Evolutionary conservation across 2,329 filamentous ascomycete species (phyloP).

Genomic region (Apiospora pterosperma): DNA sequence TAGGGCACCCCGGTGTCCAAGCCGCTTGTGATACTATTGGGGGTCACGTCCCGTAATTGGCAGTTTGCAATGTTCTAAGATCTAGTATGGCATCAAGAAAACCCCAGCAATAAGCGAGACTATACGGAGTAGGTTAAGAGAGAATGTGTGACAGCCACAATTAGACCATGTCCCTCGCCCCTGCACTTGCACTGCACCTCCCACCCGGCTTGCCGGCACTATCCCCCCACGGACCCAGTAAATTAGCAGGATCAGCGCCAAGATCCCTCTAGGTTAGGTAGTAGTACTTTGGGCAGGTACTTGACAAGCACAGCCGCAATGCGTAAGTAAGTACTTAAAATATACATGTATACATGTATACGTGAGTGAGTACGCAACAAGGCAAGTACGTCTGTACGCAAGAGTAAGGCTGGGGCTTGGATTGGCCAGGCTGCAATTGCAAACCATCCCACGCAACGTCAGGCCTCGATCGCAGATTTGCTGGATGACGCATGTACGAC

Average conservation of each 20-base stretch:
- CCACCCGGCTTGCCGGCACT: not conserved
- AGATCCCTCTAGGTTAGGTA: not conserved
- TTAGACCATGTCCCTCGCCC: not conserved
- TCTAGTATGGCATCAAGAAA: no score
- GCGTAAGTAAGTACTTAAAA: no score
- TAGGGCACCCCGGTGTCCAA: not conserved
- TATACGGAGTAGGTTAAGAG: not conserved
- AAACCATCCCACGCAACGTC: not conserved
- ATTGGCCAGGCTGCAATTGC: not conserved
- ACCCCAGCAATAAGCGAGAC: not conserved
- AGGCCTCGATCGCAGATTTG: not conserved
- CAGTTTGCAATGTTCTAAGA: not conserved
- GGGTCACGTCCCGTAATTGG: not conserved
- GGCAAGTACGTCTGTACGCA: no score
- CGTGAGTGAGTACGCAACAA: not conserved
- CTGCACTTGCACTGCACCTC: not conserved
- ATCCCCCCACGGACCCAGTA: not conserved
- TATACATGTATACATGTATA: not conserved
- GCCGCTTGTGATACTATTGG: no score
- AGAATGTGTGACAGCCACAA: not conserved
- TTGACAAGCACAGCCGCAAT: no score
- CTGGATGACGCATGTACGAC: not conserved
- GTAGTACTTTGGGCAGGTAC: not conserved
- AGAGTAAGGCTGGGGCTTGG: not conserved
- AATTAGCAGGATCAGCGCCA: not conserved